Conservation (phyloP, 345 rosid genomes). For the Microthlaspi erraticum region DNA sequence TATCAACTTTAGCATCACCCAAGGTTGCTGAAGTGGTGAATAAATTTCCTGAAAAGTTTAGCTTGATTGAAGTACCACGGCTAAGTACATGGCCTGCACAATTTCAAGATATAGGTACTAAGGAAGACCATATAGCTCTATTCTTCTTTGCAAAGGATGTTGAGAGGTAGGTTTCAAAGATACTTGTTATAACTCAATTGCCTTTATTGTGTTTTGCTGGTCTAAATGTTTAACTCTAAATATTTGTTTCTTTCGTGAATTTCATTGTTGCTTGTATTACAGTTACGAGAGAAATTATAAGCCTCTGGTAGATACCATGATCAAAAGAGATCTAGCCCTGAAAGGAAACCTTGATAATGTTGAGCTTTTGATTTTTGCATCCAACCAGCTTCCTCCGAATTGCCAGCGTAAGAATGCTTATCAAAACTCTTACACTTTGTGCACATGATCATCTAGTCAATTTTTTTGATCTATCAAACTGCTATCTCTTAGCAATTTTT, state of each 20-base stretch:
- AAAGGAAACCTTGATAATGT: constrained; percentile 74
- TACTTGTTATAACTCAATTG: constrained; percentile 14
- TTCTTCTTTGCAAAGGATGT: constrained; percentile 93
- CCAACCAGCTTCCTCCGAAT: constrained; percentile 80
- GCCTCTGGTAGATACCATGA: constrained; percentile 76
- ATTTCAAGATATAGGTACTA: constrained; percentile 70
- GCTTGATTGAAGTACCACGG: constrained; percentile 82
- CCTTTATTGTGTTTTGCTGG: constrained; percentile 6
- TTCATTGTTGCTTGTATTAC: constrained; percentile 40
- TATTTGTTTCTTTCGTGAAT: constrained; percentile 16
- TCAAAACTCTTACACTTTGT: constrained; percentile 18
- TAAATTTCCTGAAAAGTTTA: constrained; percentile 61
- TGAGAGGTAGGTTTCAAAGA: constrained; percentile 60
- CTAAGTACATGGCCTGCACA: constrained; percentile 81
- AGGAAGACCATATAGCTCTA: constrained; percentile 89
- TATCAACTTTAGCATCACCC: constrained; percentile 73
- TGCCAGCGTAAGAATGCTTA: constrained; percentile 79
- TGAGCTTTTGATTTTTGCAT: constrained; percentile 85
- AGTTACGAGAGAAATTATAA: constrained; percentile 85
- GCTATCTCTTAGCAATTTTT: background rate
- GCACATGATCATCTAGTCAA: background rate
- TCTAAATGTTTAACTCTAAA: constrained; percentile 5
- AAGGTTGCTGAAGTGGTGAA: constrained; percentile 70
- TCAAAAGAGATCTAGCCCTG: constrained; percentile 82
- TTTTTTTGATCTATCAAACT: background rate